These are phyloP conservation scores for Echinosophora koreensis DNA, from an alignment of 306 rosid genomes.

Conservation along the genomic window DNA sequence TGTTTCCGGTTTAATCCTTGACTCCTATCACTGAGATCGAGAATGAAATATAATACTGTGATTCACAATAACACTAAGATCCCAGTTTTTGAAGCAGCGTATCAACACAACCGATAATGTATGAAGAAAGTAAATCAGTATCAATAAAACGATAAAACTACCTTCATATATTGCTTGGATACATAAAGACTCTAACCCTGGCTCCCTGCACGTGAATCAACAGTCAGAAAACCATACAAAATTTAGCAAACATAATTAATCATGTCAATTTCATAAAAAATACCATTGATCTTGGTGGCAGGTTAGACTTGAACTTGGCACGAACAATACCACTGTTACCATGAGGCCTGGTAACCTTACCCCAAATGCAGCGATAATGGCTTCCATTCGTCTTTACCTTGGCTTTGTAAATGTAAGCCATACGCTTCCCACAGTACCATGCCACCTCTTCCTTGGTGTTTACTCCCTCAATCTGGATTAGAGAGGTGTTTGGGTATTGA, in stretches of 20 bases:
- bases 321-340: slow-evolving; percentile 95
- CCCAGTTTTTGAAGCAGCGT: not conserved
- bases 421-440: slow-evolving; percentile 85
- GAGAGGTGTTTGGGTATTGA: slow-evolving; percentile 87
- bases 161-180: slow-evolving; percentile 95
- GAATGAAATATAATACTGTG: not conserved
- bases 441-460: slow-evolving; percentile 90
- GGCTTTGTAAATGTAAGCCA: slow-evolving; percentile 96
- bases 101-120: not conserved
- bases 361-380: slow-evolving; percentile 98
- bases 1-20: not conserved
- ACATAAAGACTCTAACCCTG: slow-evolving; percentile 92
- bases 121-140: not conserved
- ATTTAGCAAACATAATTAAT: not conserved
- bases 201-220: slow-evolving; percentile 69
- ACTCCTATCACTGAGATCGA: too few species aligned
- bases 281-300: slow-evolving; percentile 98
- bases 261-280: not conserved
- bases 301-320: slow-evolving; percentile 90
- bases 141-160: slow-evolving; percentile 32
- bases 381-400: slow-evolving; percentile 82
- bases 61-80: not conserved
- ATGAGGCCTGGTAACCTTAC: slow-evolving; percentile 90
- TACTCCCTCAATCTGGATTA: slow-evolving; percentile 93
- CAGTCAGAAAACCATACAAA: slow-evolving; percentile 33